Conservation (phyloP, 2,329 filamentous ascomycete species). For the Alternaria conjuncta region DNA sequence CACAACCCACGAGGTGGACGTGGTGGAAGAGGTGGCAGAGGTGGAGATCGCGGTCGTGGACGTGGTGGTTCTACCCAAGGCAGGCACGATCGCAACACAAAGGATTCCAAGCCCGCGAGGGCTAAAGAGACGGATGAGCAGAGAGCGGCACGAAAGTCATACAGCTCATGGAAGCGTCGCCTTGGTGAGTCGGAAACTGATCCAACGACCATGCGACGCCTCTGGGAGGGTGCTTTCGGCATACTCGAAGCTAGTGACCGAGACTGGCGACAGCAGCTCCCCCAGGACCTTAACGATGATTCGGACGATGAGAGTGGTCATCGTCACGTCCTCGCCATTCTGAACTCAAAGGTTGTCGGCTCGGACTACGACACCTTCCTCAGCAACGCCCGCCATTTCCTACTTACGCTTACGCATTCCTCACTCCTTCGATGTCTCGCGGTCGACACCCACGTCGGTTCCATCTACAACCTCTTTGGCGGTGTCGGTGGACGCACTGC, state of each 20-base stretch:
- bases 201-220: constrained; percentile 17
- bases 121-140: constrained; percentile 30
- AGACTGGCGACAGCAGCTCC: constrained; percentile 41
- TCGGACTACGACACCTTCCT: constrained; percentile 11
- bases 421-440: constrained; percentile 44
- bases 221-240: constrained; percentile 38
- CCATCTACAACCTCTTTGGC: constrained; percentile 46
- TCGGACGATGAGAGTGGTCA: constrained; percentile 27
- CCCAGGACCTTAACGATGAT: constrained; percentile 40
- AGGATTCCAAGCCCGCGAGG: constrained; percentile 1
- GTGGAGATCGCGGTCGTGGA: not conserved
- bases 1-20: not conserved
- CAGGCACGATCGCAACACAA: not conserved
- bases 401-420: constrained; percentile 42
- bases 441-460: constrained; percentile 44
- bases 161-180: constrained; percentile 37
- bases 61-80: not conserved
- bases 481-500: constrained; percentile 40
- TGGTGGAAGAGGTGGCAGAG: not conserved
- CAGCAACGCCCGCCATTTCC: constrained; percentile 17
- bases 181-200: constrained; percentile 30
- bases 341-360: constrained; percentile 15
- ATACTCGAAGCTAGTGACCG: constrained; percentile 38
- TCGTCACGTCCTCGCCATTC: constrained; percentile 34
- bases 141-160: constrained; percentile 26